phyloP scores from a whole-genome alignment of 352 stramenopile genomes.

The Phytophthora pisi region DNA sequence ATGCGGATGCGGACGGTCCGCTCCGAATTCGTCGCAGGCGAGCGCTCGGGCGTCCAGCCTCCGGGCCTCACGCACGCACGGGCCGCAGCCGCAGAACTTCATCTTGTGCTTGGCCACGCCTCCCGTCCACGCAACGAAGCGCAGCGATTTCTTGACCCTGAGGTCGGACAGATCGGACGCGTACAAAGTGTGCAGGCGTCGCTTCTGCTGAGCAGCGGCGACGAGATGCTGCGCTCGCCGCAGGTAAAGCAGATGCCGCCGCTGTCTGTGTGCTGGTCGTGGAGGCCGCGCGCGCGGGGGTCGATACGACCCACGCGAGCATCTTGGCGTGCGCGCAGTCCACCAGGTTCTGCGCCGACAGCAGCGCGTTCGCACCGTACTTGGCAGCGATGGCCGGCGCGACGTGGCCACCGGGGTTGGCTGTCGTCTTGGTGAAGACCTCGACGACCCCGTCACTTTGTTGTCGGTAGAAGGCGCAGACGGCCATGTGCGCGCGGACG shows the following conservation, averaged over 20 bases:
- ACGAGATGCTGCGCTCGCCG: background rate
- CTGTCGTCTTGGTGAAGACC: slow-evolving; percentile 39
- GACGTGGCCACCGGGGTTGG: slow-evolving; percentile 27
- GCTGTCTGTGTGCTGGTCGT: slow-evolving; percentile 8
- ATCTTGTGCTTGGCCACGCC: slow-evolving; percentile 24
- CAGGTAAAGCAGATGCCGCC: slow-evolving; percentile 27
- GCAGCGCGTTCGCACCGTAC: slow-evolving; percentile 15
- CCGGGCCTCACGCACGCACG: slow-evolving; percentile 12
- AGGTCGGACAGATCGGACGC: slow-evolving; percentile 29
- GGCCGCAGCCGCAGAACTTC: slow-evolving; percentile 25
- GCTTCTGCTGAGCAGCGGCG: slow-evolving; percentile 17
- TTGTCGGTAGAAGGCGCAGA: slow-evolving; percentile 47
- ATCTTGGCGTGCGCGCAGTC: slow-evolving; percentile 57
- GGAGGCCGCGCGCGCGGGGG: slow-evolving; percentile 15
- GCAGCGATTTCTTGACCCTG: slow-evolving; percentile 28
- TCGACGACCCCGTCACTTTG: slow-evolving; percentile 30
- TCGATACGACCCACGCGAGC: slow-evolving; percentile 42
- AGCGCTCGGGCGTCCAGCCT: slow-evolving; percentile 19
- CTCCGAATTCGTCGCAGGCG: slow-evolving; percentile 15
- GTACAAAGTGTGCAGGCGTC: slow-evolving; percentile 29
- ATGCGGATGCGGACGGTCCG: background rate
- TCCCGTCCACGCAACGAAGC: slow-evolving; percentile 21
- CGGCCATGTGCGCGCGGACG: slow-evolving; percentile 38
- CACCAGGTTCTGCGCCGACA: slow-evolving; percentile 33
- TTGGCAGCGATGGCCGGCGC: slow-evolving; percentile 23